These are phyloP conservation scores for Coprinellus micaceus DNA, from an alignment of 768 basidiomycete species.

Conservation along the genomic window DNA sequence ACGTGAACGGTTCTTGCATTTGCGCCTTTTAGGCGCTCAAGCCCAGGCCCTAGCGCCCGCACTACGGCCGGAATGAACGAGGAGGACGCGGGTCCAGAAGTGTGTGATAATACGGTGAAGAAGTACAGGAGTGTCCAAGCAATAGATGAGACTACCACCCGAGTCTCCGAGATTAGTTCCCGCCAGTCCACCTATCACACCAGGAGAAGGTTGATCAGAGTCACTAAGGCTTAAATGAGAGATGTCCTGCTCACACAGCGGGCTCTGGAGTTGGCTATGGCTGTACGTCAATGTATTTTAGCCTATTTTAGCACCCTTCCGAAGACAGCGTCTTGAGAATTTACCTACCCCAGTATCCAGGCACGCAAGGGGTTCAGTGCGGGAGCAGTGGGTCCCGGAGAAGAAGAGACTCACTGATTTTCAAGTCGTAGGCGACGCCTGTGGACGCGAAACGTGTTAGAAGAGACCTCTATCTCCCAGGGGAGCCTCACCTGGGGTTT, in stretches of 20 bases:
- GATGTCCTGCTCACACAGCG: conserved; percentile 28
- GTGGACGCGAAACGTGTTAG: neutral
- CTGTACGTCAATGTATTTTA: too few relatives aligned
- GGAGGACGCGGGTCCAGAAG: too few relatives aligned
- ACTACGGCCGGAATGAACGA: too few relatives aligned
- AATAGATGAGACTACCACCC: too few relatives aligned
- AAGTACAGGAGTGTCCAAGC: too few relatives aligned
- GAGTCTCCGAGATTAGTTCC: conserved; percentile 13
- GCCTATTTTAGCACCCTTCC: too few relatives aligned
- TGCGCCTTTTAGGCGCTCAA: neutral
- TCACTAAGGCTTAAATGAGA: neutral
- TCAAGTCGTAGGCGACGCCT: conserved; percentile 32
- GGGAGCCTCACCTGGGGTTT: conserved; percentile 21
- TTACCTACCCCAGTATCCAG: conserved; percentile 10
- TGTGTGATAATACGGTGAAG: too few relatives aligned
- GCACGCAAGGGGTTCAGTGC: neutral
- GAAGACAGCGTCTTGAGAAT: too few relatives aligned
- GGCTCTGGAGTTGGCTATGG: conserved; percentile 41
- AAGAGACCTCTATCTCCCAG: neutral
- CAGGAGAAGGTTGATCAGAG: neutral
- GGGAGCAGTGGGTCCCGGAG: neutral
- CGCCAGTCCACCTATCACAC: conserved; percentile 16
- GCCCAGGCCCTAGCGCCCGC: too few relatives aligned
- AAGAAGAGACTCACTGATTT: conserved; percentile 22
- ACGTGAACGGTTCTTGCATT: neutral